phyloP scores from a whole-genome alignment of 106 monocot species.

The Acorus gramineus region DNA sequence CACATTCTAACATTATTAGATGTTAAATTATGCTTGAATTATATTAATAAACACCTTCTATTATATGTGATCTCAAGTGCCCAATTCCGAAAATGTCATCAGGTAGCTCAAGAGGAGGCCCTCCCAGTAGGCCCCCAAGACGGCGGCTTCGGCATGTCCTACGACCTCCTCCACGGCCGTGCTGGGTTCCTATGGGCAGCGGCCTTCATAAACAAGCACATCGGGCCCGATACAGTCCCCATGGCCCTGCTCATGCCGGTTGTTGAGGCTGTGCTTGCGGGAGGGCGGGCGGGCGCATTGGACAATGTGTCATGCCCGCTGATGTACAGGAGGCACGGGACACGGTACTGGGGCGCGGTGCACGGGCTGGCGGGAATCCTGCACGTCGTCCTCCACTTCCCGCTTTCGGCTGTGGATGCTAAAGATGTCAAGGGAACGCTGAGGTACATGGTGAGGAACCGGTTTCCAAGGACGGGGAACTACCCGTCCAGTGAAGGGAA shows the following conservation, averaged over 20 bases:
- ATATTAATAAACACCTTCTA: too few species aligned
- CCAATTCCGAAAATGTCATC: too few species aligned
- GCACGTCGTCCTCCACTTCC: slow-evolving; percentile 36
- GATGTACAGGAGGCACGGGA: slow-evolving; percentile 38
- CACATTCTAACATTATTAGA: too few species aligned
- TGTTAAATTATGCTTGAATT: too few species aligned
- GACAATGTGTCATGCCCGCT: slow-evolving; percentile 20
- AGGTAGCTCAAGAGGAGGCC: slow-evolving; percentile 27
- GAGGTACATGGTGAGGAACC: slow-evolving; percentile 24
- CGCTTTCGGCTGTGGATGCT: slow-evolving; percentile 6
- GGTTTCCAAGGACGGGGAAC: slow-evolving; percentile 18
- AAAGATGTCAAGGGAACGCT: slow-evolving; percentile 24
- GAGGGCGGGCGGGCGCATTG: slow-evolving; percentile 24
- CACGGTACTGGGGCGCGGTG: slow-evolving; percentile 34
- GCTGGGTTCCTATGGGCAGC: slow-evolving; percentile 35
- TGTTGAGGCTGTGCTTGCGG: slow-evolving; percentile 24
- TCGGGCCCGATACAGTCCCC: slow-evolving; percentile 15
- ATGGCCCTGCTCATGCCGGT: slow-evolving; percentile 15
- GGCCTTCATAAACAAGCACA: slow-evolving; percentile 28
- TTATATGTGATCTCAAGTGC: too few species aligned
- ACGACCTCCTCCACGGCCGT: slow-evolving; percentile 33
- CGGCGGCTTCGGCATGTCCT: slow-evolving; percentile 37
- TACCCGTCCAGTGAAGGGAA: slow-evolving; percentile 33
- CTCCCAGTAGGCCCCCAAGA: slow-evolving; percentile 28
- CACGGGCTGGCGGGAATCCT: slow-evolving; percentile 32